A percentile compares a stretch with the other conserved stretches of the same genome.
Conservation (phyloP, 1,284 basidiomycete species). For the Laetiporus sulphureus region DNA sequence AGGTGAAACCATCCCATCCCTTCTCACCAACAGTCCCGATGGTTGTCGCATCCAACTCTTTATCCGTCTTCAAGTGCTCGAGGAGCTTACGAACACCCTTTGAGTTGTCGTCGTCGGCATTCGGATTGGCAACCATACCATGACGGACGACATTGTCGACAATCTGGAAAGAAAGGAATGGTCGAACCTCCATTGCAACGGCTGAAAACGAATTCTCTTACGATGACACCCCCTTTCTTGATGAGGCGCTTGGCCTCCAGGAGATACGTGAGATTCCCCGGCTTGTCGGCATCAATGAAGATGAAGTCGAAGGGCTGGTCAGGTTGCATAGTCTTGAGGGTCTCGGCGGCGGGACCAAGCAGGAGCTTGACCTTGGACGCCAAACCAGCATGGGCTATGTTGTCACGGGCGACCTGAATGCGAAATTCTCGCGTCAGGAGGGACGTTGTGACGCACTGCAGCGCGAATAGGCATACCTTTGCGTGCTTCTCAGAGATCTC, state of each 20-base stretch:
- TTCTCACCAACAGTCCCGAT: conserved; percentile 57
- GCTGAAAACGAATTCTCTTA: conserved; percentile 24
- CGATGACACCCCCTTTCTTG: conserved; percentile 47
- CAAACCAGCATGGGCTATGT: conserved; percentile 43
- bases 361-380: conserved; percentile 40
- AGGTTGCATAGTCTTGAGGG: conserved; percentile 34
- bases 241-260: conserved; percentile 49
- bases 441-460: not conserved
- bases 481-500: conserved; percentile 45
- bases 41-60: conserved; percentile 52
- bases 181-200: not conserved
- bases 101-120: conserved; percentile 28
- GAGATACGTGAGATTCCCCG: conserved; percentile 42
- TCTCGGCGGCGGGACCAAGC: conserved; percentile 43
- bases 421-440: not conserved
- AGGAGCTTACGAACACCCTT: conserved; percentile 47
- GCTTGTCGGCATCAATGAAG: conserved; percentile 62
- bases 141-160: conserved; percentile 58
- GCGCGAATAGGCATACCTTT: conserved; percentile 27
- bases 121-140: conserved; percentile 40
- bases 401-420: conserved; percentile 44
- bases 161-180: conserved; percentile 40
- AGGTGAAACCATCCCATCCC: conserved; percentile 57
- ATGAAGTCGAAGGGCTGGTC: conserved; percentile 46
- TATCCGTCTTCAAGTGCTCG: conserved; percentile 40